Base-by-base conservation (phyloP, 345 rosid species). In the Eucalyptus fibrosa region DNA sequence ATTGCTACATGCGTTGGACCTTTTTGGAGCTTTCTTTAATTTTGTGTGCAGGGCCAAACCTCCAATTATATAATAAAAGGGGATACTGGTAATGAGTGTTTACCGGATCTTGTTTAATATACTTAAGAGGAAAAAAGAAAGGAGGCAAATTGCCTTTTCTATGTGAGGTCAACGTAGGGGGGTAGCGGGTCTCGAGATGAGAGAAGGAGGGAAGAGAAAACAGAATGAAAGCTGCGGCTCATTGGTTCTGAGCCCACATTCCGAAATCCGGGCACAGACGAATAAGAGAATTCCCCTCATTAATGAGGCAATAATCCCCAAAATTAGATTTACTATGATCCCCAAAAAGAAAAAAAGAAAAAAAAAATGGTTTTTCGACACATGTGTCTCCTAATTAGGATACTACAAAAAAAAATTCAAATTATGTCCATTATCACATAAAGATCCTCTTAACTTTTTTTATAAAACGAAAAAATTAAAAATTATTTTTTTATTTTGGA, bases 371-470 rank as follows among this genome's bases (percentile, higher is more conserved):
- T 4, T 28, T 60, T 60, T 60, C 17, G 34, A 60, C n/a, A 30
- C 69, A 7, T 28, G 69, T 60, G 32, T 15, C 17, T 53, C 69
- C 69, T 56, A 23, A 56, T 56, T 56, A 56, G 30, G 30, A 23
- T 10, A 24, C 24, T 0, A 24, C 62, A 1, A 24, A 56, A 56
- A 55, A 56, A 56, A 56, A 56, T 2, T 56, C 62, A 24, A 56
- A 56, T 56, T 24, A 19, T 53, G 59, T 2, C 2, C 2, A 53
- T 53, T 53, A 18, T 53, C 1, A 53, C 24, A 53, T 53, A 53
- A 53, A 0, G 0, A 1, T 19, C 59, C 1, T 53, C 24, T n/a
- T n/a, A 53, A 53, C 1, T 19, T 53, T 53, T 7, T 51, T 51
- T 53, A 18, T 7, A 7, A 19, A 53, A 53, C 0, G 59, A 53